A percentile compares a stretch with the other conserved stretches of the same genome.
Conservation (phyloP, 441 rosid species). For the Croton laevigatus region DNA sequence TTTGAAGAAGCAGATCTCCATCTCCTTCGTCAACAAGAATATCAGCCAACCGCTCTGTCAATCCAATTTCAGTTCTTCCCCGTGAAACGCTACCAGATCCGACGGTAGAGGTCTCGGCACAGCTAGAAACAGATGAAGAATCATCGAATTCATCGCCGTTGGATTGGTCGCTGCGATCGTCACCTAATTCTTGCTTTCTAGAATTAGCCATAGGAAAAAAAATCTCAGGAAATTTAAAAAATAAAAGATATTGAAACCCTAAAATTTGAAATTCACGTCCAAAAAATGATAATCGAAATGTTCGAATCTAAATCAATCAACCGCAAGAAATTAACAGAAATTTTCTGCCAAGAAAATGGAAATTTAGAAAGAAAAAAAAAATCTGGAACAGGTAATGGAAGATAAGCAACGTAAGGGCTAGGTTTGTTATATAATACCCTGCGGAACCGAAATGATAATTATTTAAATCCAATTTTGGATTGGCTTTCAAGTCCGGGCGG, state of each 20-base stretch:
- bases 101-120: slow-evolving; percentile 28
- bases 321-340: background rate
- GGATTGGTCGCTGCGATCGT: slow-evolving; percentile 34
- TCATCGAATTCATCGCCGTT: slow-evolving; percentile 38
- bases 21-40: slow-evolving; percentile 45
- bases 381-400: slow-evolving; percentile 8
- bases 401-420: background rate
- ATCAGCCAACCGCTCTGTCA: slow-evolving; percentile 60
- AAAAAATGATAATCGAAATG: background rate
- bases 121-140: slow-evolving; percentile 32
- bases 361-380: background rate
- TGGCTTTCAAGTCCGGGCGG: slow-evolving; percentile 41
- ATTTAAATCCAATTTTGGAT: slow-evolving; percentile 23
- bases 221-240: slow-evolving; percentile 13
- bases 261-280: slow-evolving; percentile 11
- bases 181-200: slow-evolving; percentile 38
- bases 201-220: slow-evolving; percentile 45
- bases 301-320: background rate
- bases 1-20: slow-evolving; percentile 65
- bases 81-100: slow-evolving; percentile 41
- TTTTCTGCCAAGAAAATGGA: background rate
- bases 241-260: slow-evolving; percentile 14
- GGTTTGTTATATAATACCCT: slow-evolving; percentile 11
- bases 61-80: slow-evolving; percentile 35
- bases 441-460: slow-evolving; percentile 38